Conservation (phyloP, 208 protist genomes). For the Leptomonas seymouri region DNA sequence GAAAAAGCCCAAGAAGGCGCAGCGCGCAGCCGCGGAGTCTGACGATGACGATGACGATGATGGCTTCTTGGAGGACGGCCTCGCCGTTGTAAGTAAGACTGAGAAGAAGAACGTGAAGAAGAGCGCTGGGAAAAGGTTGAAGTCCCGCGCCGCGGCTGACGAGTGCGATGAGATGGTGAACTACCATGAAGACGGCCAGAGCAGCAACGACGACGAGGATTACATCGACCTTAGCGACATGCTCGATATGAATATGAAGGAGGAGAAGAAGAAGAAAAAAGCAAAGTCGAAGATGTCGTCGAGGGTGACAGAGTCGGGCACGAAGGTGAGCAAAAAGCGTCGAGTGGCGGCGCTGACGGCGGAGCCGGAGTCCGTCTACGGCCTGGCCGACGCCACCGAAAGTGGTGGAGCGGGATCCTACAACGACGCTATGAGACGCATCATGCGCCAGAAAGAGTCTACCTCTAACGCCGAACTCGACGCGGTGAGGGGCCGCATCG, state of each 20-base stretch:
- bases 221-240: conserved; percentile 88
- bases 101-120: conserved; percentile 17
- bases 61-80: conserved; percentile 41
- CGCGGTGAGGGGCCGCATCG: conserved; percentile 41
- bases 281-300: conserved; percentile 47
- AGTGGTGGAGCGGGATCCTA: conserved; percentile 43
- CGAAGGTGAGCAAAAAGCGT: conserved; percentile 43
- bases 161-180: conserved; percentile 53
- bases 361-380: conserved; percentile 74
- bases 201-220: conserved; percentile 67
- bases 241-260: conserved; percentile 63
- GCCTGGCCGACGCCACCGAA: conserved; percentile 25
- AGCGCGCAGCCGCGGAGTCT: not conserved
- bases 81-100: conserved; percentile 55
- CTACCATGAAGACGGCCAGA: conserved; percentile 61
- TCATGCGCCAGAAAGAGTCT: conserved; percentile 42
- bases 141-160: conserved; percentile 14
- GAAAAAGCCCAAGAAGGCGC: conserved; percentile 27
- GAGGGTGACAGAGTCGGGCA: conserved; percentile 36
- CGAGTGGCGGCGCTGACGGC: conserved; percentile 45
- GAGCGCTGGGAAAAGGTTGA: not conserved
- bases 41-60: conserved; percentile 58
- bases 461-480: conserved; percentile 31
- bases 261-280: conserved; percentile 60
- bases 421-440: conserved; percentile 44